Conservation (phyloP, 495 filamentous ascomycete genomes). For the Penicillium psychrofluorescens region DNA sequence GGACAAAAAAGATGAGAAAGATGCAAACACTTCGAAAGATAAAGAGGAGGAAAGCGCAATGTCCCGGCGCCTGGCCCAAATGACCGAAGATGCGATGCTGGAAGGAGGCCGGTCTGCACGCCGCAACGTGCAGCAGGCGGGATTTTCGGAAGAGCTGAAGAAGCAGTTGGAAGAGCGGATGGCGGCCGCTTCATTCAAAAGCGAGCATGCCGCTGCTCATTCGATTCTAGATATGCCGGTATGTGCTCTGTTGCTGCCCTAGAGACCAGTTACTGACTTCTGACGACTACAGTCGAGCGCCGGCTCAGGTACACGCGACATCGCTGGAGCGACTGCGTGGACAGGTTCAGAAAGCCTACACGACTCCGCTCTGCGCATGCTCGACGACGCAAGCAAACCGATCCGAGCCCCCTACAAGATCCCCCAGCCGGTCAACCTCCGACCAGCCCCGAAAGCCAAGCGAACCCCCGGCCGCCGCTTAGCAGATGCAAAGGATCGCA, state of each 20-base stretch:
- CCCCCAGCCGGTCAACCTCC: constrained; percentile 54
- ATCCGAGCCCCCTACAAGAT: constrained; percentile 48
- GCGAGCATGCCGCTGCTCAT: constrained; percentile 62
- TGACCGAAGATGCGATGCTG: constrained; percentile 73
- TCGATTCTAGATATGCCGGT: constrained; percentile 58
- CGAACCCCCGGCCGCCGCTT: constrained; percentile 49
- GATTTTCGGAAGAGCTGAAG: constrained; percentile 83
- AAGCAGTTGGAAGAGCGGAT: constrained; percentile 66
- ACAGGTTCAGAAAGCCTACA: constrained; percentile 64
- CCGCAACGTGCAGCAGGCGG: constrained; percentile 74
- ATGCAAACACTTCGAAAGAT: constrained; percentile 5
- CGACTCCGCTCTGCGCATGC: constrained; percentile 82
- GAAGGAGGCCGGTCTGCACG: constrained; percentile 62
- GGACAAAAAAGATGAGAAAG: constrained; percentile 7
- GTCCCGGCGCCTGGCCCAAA: constrained; percentile 64
- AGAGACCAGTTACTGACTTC: neutral
- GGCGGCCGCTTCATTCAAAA: constrained; percentile 60
- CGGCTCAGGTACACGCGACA: constrained; percentile 63
- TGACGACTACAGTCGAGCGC: constrained; percentile 41
- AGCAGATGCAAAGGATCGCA: constrained; percentile 73
- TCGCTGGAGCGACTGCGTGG: constrained; percentile 70
- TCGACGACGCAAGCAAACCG: constrained; percentile 74
- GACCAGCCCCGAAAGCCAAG: constrained; percentile 42
- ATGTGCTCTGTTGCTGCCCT: constrained; percentile 6
- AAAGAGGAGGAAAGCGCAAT: constrained; percentile 50